phyloP scores from a whole-genome alignment of 305 asterid genomes.

The Fraxinus albicans region DNA sequence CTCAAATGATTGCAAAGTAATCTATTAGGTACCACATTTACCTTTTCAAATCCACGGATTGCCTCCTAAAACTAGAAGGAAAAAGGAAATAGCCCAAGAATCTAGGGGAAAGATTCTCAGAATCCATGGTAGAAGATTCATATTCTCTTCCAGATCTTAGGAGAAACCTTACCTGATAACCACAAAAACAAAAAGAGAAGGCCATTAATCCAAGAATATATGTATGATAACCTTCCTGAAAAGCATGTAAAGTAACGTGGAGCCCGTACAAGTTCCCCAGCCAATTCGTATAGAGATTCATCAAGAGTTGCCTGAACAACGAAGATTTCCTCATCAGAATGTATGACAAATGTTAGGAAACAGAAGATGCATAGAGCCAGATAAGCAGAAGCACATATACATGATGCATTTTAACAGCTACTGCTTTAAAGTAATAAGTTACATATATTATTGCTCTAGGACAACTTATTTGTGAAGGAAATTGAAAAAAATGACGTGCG shows the following conservation, averaged over 20 bases:
- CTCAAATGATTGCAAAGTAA: conserved; percentile 18
- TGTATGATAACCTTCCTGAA: conserved; percentile 20
- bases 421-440: background rate
- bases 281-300: conserved; percentile 89
- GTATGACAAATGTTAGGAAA: conserved; percentile 10
- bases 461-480: background rate
- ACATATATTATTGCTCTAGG: background rate
- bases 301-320: conserved; percentile 87
- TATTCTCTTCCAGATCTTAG: conserved; percentile 96
- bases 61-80: conserved; percentile 80
- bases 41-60: conserved; percentile 76
- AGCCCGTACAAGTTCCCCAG: conserved; percentile 94
- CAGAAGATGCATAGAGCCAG: background rate
- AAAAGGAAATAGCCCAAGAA: conserved; percentile 87
- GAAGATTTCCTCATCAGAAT: conserved; percentile 31
- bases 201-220: background rate
- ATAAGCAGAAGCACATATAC: background rate
- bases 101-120: conserved; percentile 80
- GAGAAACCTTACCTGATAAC: conserved; percentile 84
- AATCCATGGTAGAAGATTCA: conserved; percentile 64
- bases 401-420: background rate
- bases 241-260: conserved; percentile 15
- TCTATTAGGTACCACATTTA: conserved; percentile 24
- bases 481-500: background rate
- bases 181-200: conserved; percentile 6